Base-by-base conservation (phyloP, 148 eudicot species). In the Rhododendron ferrugineum region DNA sequence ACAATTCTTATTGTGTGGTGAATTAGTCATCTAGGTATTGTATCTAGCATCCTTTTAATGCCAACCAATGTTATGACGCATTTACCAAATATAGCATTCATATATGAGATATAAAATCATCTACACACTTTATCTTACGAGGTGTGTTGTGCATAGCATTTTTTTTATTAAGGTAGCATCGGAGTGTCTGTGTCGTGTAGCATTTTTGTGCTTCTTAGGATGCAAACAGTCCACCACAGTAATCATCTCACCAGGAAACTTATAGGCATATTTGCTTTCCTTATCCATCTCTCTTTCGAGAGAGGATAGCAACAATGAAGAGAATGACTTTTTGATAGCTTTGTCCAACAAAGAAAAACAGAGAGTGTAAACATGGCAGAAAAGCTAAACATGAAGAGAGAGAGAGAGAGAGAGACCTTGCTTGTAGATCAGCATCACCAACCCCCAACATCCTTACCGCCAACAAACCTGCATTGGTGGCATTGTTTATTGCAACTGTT, bases 391-490 rank as follows among this genome's bases (percentile, higher is more conserved):
- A 40, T 40, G 42, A 40, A 40, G 42, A 40, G 42, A 37, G 42
- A 37, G 42, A 37, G 86, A 87, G 87, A 85, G 73, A 78, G 80
- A 5, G 47, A 8, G 52, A 95, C 99, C 96, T 94, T 28, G 95
- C 87, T 52, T 87, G 93, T 85, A 97, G 88, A 44, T 89, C 92
- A 13, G 89, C 79, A 86, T 97, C 93, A 81, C 90, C 88, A 52
- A 91, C 88, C 36, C 98, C 98, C 82, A 97, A 86, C 87, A 94
- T 90, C 80, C 99, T 92, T 56, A 97, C 92, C 26, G 98, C 99
- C 80, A 97, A 89, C 80, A 94, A 86, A 50, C 92, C 99, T 3
- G 99, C 99, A 88, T 97, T 97, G 82, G 98, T 95, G 50, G 99
- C 98, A 85, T 97, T 97, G 79, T 97, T 93, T 83, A 97, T 97